Base-by-base conservation (phyloP, 108 stramenopile genomes). In the Nitzschia sp. region DNA sequence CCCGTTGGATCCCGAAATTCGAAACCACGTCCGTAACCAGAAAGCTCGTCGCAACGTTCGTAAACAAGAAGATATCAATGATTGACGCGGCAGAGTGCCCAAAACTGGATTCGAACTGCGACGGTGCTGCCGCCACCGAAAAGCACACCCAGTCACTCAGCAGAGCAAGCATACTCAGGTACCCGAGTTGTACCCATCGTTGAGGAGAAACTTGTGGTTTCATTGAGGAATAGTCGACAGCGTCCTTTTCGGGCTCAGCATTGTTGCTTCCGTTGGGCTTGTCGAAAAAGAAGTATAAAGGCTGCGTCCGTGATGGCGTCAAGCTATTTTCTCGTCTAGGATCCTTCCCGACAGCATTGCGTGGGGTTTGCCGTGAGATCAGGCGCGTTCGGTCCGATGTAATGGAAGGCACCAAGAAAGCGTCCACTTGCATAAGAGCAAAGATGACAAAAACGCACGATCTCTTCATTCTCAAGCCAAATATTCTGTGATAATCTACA, bases 101-200 rank as follows among this genome's bases (percentile, higher is more conserved):
- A 49, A 67, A 59, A 38, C 45, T 66, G 3, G 62, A 23, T 66
- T 66, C 73, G 45, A 67, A 66, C 1, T 64, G 55, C 5, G 53
- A 55, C 11, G 84, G 89, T 55, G 66, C 83, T 46, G 79, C 81
- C 13, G 85, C 85, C 6, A 78, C 72, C 24, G 79, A 75, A 59
- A 90, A 90, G 55, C 89, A 90, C 23, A 90, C 74, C 82, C 82
- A 84, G 63, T 90, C 89, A 45, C 71, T 76, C 30, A 89, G 28
- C 25, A 89, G 58, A 6, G 88, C 88, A 27, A 89, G 55, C 21
- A 82, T 19, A 8, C 83, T 82, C 9, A 89, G 59, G 42, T 84
- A 85, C 13, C 46, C 77, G 21, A 89, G 65, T 54, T 89, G 87
- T 17, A 89, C 62, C 87, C 87, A 89, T 62, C 87, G 71, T 60